Evolutionary conservation across 768 basidiomycete species (phyloP), one percentile per base, ranked within the genome.

Genomic region (Pisolithus albus): DNA sequence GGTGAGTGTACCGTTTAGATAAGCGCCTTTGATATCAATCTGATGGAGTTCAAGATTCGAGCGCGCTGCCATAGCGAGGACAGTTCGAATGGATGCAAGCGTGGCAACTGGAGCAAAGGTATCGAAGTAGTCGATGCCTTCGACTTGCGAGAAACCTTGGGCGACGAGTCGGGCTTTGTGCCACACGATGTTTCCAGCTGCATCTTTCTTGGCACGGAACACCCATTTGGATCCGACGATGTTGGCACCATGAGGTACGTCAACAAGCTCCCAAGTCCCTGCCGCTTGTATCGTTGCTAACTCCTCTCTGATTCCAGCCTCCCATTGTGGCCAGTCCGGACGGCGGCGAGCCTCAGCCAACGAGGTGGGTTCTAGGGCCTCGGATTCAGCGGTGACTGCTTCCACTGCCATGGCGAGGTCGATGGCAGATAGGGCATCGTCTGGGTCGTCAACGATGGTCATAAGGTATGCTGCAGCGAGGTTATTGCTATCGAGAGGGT

Each of bases 131-230:
- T 77, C 70, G 5, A 69, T 41, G 2, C 72, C 71, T 4, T 57
- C 61, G 1, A 64, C 58, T 38, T 79, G 75, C 0, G 65, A 61
- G 59, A 64, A 76, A 0, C 75, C 74, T 49, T 73, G 63, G 0
- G 72, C 74, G 0, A 76, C 73, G 1, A 78, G 65, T 11, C 71
- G 54, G 10, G 67, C 74, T 59, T 77, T 75, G 61, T 54, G 45
- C 3, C n/a, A 13, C 23, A 47, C n/a, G 0, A 58, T 45, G 1
- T 54, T 32, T 4, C 53, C 48, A 1, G 34, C 16, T 10, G 42
- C 39, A 16, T 28, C 42, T 9, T 43, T 52, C 6, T 57, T 30
- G 8, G 28, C 28, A 30, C 28, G 9, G 8, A 30, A 30, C 28
- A 30, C 18, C 56, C 54, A 58, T 0, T 21, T 13, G 1, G 18